Conservation (phyloP, 2,329 filamentous ascomycete genomes). For the Cladosporium austrohemisphaericum region DNA sequence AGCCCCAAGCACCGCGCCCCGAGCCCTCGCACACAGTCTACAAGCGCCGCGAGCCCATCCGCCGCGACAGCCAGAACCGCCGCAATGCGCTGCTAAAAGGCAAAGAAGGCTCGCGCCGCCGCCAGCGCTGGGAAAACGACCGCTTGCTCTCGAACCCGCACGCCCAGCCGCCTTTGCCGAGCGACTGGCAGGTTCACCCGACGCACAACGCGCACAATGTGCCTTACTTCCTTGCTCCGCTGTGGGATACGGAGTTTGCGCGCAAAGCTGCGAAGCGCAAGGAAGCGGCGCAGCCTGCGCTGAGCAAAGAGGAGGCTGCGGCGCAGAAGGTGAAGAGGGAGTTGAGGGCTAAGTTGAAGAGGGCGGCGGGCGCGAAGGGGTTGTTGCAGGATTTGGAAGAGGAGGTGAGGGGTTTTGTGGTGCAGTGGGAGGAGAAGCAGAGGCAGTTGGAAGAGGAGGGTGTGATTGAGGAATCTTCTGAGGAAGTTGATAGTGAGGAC, state of each 20-base stretch:
- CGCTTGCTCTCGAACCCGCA: slow-evolving; percentile 83
- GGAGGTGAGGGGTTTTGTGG: slow-evolving; percentile 73
- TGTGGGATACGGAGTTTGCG: slow-evolving; percentile 66
- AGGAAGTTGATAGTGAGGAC: slow-evolving; percentile 56
- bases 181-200: slow-evolving; percentile 78
- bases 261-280: slow-evolving; percentile 31
- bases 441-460: slow-evolving; percentile 45
- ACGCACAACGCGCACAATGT: slow-evolving; percentile 74
- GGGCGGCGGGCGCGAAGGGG: slow-evolving; percentile 69
- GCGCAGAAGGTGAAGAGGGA: slow-evolving; percentile 67
- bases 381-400: slow-evolving; percentile 82
- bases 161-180: slow-evolving; percentile 73
- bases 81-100: slow-evolving; percentile 80
- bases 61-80: slow-evolving; percentile 59
- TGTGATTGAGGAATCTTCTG: slow-evolving; percentile 41
- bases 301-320: slow-evolving; percentile 46
- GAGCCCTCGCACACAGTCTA: slow-evolving; percentile 36
- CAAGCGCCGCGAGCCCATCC: slow-evolving; percentile 52
- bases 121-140: slow-evolving; percentile 94
- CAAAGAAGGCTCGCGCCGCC: slow-evolving; percentile 81
- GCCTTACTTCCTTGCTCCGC: slow-evolving; percentile 82
- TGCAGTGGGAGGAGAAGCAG: slow-evolving; percentile 53
- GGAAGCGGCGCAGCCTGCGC: slow-evolving; percentile 40
- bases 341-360: slow-evolving; percentile 75
- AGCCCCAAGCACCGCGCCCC: slow-evolving; percentile 23